phyloP scores from a whole-genome alignment of 2,329 filamentous ascomycete species.

The Botryotinia convoluta region DNA sequence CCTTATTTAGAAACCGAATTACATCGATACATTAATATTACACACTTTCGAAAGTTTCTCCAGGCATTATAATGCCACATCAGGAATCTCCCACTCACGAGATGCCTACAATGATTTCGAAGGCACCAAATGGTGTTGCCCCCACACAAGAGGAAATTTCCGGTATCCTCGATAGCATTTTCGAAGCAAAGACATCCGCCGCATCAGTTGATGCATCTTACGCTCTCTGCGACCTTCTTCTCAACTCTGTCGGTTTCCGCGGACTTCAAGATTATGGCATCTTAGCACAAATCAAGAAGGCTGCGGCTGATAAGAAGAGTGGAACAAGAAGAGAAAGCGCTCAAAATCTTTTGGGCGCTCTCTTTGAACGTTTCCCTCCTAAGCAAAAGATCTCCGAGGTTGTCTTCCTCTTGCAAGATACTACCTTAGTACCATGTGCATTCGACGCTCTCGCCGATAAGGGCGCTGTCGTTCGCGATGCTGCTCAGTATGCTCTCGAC shows the following conservation, averaged over 20 bases:
- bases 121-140: constrained; percentile 41
- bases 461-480: constrained; percentile 80
- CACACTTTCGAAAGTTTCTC: constrained; percentile 26
- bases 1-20: constrained; percentile 12
- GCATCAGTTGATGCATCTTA: constrained; percentile 62
- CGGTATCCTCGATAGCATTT: constrained; percentile 63
- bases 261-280: constrained; percentile 62
- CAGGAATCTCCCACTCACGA: constrained; percentile 42
- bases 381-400: constrained; percentile 77
- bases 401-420: constrained; percentile 77
- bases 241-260: constrained; percentile 62
- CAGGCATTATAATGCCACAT: constrained; percentile 47
- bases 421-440: constrained; percentile 66
- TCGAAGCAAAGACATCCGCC: constrained; percentile 55
- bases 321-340: constrained; percentile 80
- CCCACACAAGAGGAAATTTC: constrained; percentile 66
- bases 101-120: constrained; percentile 48
- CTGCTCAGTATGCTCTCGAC: constrained; percentile 91
- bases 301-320: constrained; percentile 91
- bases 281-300: constrained; percentile 66
- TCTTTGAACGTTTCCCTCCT: constrained; percentile 85
- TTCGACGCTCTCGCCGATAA: constrained; percentile 90
- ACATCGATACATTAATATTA: constrained; percentile 20
- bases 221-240: constrained; percentile 59
- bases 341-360: constrained; percentile 89